Percentiles rank a stretch among this genome's conserved stretches.
These are phyloP conservation scores for Ceratobasidium sp. DNA, from an alignment of 1,284 basidiomycete species.

Conservation along the genomic window DNA sequence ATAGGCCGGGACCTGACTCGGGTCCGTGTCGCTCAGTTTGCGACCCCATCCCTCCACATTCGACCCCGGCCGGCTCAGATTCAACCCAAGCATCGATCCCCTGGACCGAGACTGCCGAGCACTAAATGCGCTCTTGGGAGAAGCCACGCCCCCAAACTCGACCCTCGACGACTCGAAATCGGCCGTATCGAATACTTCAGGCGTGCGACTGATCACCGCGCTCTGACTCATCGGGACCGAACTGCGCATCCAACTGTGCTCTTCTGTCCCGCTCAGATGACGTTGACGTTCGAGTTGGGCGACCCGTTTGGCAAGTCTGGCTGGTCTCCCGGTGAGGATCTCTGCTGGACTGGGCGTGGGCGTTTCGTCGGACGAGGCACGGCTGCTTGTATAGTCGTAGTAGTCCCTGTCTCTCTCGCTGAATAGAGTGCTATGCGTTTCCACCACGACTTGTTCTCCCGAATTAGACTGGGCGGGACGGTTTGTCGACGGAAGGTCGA, in stretches of 20 bases:
- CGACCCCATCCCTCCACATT: constrained; percentile 32
- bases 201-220: constrained; percentile 23
- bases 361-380: constrained; percentile 7
- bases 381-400: constrained; percentile 5
- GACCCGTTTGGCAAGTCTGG: background rate
- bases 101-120: background rate
- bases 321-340: background rate
- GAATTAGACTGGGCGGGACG: constrained; percentile 33
- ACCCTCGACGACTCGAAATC: constrained; percentile 19
- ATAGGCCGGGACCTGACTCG: background rate
- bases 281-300: background rate
- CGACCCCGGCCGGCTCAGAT: background rate
- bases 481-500: constrained; percentile 10
- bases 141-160: constrained; percentile 12
- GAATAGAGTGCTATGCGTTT: constrained; percentile 29
- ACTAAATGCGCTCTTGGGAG: constrained; percentile 22
- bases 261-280: background rate
- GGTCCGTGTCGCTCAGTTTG: constrained; percentile 5
- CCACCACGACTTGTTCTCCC: constrained; percentile 22
- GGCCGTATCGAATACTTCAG: constrained; percentile 7
- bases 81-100: background rate
- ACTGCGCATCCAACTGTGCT: constrained; percentile 26
- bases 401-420: too few species aligned
- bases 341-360: background rate
- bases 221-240: constrained; percentile 8